A percentile compares a stretch with the other conserved stretches of the same genome.
phyloP scores from a whole-genome alignment of 192 early-diverging fungal species.

The Rhizophagus sp. region DNA sequence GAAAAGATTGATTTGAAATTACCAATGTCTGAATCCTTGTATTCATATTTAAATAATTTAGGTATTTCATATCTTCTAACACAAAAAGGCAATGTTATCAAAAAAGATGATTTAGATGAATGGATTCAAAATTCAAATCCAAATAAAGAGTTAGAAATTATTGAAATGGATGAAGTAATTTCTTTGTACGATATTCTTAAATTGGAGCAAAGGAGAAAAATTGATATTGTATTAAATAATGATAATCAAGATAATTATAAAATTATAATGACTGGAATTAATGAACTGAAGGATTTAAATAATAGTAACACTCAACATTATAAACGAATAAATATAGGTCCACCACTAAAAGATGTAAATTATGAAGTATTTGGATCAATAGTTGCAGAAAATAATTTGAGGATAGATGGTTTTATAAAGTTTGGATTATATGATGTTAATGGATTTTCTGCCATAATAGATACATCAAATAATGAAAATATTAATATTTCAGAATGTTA shows the following conservation, averaged over 20 bases:
- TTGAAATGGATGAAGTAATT: neutral
- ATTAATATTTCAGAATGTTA: neutral
- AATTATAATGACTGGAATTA: neutral
- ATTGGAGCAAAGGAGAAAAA: neutral
- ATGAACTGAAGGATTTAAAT: neutral
- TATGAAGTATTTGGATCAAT: neutral
- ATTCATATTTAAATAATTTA: neutral
- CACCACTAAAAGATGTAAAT: neutral
- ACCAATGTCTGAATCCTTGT: neutral
- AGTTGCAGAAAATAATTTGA: neutral
- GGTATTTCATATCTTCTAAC: neutral
- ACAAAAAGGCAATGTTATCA: neutral
- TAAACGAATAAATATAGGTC: neutral
- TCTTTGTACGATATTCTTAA: neutral
- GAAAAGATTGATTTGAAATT: neutral
- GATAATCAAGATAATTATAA: neutral
- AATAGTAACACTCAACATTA: neutral
- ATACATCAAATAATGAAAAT: neutral
- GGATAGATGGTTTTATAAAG: neutral
- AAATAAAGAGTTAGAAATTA: neutral
- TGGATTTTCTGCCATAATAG: neutral
- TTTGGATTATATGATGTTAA: neutral
- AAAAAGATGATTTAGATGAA: neutral
- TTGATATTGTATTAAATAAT: neutral
- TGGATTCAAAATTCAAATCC: neutral